A percentile compares a stretch with the other conserved stretches of the same genome.
These are phyloP conservation scores for Thuidium tamariscinum DNA, from an alignment of 225 moss, liverwort and hornwort species.

Conservation along the genomic window DNA sequence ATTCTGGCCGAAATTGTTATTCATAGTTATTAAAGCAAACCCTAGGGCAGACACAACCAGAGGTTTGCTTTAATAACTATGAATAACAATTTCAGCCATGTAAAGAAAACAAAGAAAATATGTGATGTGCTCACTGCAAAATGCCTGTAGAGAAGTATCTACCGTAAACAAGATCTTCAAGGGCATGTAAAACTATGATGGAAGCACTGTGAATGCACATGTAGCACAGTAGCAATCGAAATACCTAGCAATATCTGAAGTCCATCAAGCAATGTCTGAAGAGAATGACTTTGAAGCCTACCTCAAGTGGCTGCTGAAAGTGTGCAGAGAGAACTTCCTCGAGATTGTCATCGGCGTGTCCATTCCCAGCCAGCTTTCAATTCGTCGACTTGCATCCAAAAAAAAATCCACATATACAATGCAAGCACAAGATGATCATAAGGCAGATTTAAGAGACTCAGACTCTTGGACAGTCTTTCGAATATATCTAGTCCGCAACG, in stretches of 20 bases:
- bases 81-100: background rate
- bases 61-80: background rate
- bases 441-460: background rate
- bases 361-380: constrained; percentile 2
- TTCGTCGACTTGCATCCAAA: background rate
- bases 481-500: background rate
- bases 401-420: background rate
- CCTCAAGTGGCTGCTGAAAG: constrained; percentile 14
- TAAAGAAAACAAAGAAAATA: background rate
- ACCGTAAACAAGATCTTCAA: background rate
- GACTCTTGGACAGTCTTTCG: background rate
- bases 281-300: background rate
- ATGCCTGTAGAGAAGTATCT: background rate
- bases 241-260: background rate
- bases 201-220: background rate
- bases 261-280: background rate
- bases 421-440: background rate
- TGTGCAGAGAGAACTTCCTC: constrained; percentile 10
- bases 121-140: background rate
- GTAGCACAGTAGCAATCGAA: background rate
- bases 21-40: too few relatives aligned
- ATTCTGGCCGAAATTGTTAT: too few relatives aligned
- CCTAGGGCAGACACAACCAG: background rate
- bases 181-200: background rate
- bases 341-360: constrained; percentile 13